Base-by-base conservation (phyloP, 208 protist species). In the Trypanosoma theileri region DNA sequence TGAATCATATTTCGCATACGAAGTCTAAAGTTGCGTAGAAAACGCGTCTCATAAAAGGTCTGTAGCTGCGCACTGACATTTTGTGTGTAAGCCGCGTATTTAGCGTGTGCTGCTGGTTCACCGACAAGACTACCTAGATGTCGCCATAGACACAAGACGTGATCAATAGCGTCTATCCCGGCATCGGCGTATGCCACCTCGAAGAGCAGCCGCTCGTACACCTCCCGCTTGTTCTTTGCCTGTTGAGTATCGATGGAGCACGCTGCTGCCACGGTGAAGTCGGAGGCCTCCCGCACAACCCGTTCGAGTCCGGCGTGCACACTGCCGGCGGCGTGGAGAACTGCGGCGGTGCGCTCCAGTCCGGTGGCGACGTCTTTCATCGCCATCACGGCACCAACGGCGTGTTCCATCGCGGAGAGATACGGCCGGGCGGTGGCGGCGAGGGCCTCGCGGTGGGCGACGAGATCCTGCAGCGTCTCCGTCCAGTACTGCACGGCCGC, bases 131-230 rank as follows among this genome's bases (percentile, higher is more conserved):
- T 44, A 52, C 77, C 26, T 24, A 76, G 35, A 71, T 79, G 55
- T 74, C 51, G 68, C 78, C 68, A 90, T 35, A 90, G 69, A 24
- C 74, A 81, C 13, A 89, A 59, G 9, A 93, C 76, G 28, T 84
- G 60, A 57, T 93, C 89, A 50, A 91, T 77, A 6, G 86, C 77
- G 53, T 93, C 85, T 51, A 93, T 58, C 35, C 79, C 85, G 16
- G 82, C 69, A 21, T 90, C 81, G n/a, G 91, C 79, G 59, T 84
- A 81, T 31, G 74, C 74, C 17, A 72, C 66, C 66, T 95, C 89
- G 55, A 85, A 92, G 31, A 69, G 57, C 21, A 95, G 73, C 10
- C 81, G 65, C 64, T 88, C 51, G 82, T 62, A 76, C 82, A 93
- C 67, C 71, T 82, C 42, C 67, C 74, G 41, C 75, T 75, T 3